phyloP scores from a whole-genome alignment of 306 rosid species.

The Neltuma alba region DNA sequence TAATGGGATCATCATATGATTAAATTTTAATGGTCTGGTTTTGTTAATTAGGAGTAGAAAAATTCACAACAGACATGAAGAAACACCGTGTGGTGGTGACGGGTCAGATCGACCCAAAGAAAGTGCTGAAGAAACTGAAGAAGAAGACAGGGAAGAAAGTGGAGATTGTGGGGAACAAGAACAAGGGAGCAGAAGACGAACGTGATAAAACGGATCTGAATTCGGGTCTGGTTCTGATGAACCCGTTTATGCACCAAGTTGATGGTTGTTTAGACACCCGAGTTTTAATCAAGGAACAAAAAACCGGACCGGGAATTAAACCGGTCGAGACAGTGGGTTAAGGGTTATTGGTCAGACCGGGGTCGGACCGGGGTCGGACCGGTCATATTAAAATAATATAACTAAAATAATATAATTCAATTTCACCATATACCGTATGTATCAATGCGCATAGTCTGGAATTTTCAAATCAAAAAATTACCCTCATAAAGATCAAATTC shows the following conservation, averaged over 20 bases:
- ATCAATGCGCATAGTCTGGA: too few species aligned
- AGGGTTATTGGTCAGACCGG: too few species aligned
- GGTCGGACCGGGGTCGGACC: too few species aligned
- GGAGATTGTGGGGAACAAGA: slow-evolving; percentile 52
- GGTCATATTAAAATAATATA: too few species aligned
- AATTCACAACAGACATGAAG: slow-evolving; percentile 66
- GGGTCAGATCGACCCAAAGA: slow-evolving; percentile 65
- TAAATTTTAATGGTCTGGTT: background rate
- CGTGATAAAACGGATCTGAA: background rate
- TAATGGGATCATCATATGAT: background rate
- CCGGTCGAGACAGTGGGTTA: too few species aligned
- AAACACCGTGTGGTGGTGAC: slow-evolving; percentile 59
- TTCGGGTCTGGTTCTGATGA: slow-evolving; percentile 17
- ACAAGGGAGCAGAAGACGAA: slow-evolving; percentile 23
- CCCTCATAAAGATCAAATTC: too few species aligned
- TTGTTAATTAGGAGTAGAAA: slow-evolving; percentile 65
- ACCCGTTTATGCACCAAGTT: slow-evolving; percentile 16
- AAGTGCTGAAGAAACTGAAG: slow-evolving; percentile 68
- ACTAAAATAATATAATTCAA: too few species aligned
- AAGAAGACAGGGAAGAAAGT: slow-evolving; percentile 70
- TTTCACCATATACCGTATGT: too few species aligned
- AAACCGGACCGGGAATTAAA: too few species aligned
- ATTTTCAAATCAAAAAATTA: too few species aligned
- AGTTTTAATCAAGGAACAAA: too few species aligned
- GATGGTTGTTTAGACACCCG: slow-evolving; percentile 49